Conservation (phyloP, 768 basidiomycete species). For the Dentipellis sp. region DNA sequence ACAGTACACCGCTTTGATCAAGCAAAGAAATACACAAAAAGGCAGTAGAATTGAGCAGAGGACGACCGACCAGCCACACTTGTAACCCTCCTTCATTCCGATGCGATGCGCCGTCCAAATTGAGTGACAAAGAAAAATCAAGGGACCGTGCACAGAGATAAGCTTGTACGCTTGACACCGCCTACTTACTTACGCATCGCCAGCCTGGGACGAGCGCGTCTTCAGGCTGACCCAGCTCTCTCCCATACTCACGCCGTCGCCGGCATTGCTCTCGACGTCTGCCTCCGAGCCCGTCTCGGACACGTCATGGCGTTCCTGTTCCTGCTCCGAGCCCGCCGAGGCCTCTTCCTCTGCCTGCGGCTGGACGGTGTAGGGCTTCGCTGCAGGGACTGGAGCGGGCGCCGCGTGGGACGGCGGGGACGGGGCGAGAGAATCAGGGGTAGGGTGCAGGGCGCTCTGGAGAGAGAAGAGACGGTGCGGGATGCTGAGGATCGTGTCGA, state of each 20-base stretch:
- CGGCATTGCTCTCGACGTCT: conserved; percentile 58
- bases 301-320: conserved; percentile 11
- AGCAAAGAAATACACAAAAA: too few relatives aligned
- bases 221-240: conserved; percentile 66
- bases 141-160: too few relatives aligned
- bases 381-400: conserved; percentile 3
- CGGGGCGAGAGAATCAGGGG: conserved; percentile 30
- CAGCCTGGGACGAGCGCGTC: conserved; percentile 4
- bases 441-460: conserved; percentile 48
- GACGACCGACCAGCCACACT: too few relatives aligned
- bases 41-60: too few relatives aligned
- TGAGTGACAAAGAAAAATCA: too few relatives aligned
- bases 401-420: conserved; percentile 10
- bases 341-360: conserved; percentile 7
- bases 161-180: too few relatives aligned
- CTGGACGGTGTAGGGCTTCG: conserved; percentile 1
- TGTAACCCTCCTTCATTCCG: too few relatives aligned
- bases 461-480: conserved; percentile 56
- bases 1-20: too few relatives aligned
- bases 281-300: conserved; percentile 52
- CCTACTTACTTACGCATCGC: conserved; percentile 3
- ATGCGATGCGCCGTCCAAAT: too few relatives aligned
- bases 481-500: conserved; percentile 57
- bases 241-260: conserved; percentile 39
- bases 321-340: conserved; percentile 13